Evolutionary conservation across 768 basidiomycete genomes (phyloP), one percentile per base, ranked within the genome.

Genomic region (Fomitopsis pulvina): DNA sequence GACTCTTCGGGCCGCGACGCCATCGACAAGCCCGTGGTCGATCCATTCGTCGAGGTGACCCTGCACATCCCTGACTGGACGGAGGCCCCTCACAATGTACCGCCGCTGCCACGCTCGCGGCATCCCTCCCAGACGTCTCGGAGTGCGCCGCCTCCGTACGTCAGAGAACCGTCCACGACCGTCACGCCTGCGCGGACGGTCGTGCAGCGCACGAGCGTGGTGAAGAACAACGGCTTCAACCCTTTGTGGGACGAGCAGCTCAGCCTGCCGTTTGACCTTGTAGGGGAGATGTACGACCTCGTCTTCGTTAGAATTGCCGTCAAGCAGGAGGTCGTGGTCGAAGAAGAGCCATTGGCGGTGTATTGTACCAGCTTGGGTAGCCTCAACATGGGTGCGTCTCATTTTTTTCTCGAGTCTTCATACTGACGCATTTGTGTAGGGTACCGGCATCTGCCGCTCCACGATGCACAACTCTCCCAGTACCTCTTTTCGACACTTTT

Each of bases 401-500:
- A 5, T 39, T 44, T 54, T n/a, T 30, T 38, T 14, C 47, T 47
- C 8, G 26, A 25, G 18, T 8, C 37, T 48, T 44, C 22, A 25
- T 22, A 16, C 9, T 9, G 25, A 20, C 25, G 16, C 27, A 14
- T 1, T 32, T 27, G 11, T 42, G 39, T 40, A 91, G 94, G 95
- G 1, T 97, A 85, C 63, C 82, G 90, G 7, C 89, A 98, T 66
- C 66, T 98, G 4, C 92, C 95, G 0, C 69, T 98, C 29, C 89
- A 92, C 59, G 95, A 98, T 65, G 69, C 78, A 2, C 85, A 93
- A 62, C 79, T 91, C 39, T 85, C 87, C 32, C 92, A 93, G 60
- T 89, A 85, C 60, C 71, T 97, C 44, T 97, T 94, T 67, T 91
- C 93, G 21, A 93, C 93, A n/a, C 72, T 98, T 16, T 96, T 97